phyloP scores from a whole-genome alignment of 23 red algal species.

The Cyanidioschyzon merolae region DNA sequence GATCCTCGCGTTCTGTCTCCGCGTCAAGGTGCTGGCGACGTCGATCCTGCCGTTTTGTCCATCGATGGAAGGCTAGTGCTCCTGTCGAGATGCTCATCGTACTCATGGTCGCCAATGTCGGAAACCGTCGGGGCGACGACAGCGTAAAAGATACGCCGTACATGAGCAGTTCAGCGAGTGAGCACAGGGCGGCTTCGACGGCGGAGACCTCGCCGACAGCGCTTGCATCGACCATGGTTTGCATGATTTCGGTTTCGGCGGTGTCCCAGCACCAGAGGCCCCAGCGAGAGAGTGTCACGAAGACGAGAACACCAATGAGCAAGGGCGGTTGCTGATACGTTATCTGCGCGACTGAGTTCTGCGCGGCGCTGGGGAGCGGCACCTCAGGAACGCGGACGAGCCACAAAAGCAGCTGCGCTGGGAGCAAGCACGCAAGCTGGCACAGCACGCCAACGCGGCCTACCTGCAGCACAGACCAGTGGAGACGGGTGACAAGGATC shows the following conservation, averaged over 20 bases:
- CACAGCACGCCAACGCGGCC: background rate
- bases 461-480: background rate
- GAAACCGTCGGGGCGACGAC: background rate
- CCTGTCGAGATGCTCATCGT: background rate
- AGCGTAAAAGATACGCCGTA: background rate
- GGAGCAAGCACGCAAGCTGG: background rate
- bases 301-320: background rate
- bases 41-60: background rate
- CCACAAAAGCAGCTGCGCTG: background rate
- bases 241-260: conserved; percentile 18
- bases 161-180: conserved; percentile 7
- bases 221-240: background rate
- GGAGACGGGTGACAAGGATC: background rate
- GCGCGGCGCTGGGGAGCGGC: background rate
- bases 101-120: background rate
- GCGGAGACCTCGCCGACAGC: background rate
- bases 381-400: background rate
- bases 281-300: background rate
- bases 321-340: background rate
- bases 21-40: background rate
- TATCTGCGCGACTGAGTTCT: background rate
- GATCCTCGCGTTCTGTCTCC: too few relatives aligned
- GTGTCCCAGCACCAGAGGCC: conserved; percentile 17
- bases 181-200: background rate
- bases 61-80: background rate